Evolutionary conservation across 202 grass and related monocot genomes (phyloP).

Genomic region (Setaria italica): DNA sequence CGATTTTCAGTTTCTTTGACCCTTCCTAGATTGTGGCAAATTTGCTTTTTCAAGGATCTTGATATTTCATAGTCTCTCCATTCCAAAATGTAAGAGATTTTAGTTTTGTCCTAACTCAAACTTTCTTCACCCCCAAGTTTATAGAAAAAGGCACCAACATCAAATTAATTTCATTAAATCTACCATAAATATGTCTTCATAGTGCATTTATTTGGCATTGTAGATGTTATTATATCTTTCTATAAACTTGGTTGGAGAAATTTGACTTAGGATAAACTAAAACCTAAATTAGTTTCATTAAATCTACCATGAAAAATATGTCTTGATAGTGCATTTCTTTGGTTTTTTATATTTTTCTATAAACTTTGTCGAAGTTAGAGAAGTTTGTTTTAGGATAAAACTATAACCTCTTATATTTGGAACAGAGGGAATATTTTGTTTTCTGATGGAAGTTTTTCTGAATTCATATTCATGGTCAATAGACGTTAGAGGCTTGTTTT

Average conservation of each 20-base stretch:
- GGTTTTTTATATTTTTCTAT: not conserved
- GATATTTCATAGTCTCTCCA: not conserved
- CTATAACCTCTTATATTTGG: not conserved
- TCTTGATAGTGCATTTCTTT: not conserved
- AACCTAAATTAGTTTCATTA: not conserved
- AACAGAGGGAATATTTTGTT: not conserved
- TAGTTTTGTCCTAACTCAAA: not conserved
- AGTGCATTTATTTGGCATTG: too few species aligned
- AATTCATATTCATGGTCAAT: constrained; percentile 27
- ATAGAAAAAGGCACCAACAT: not conserved
- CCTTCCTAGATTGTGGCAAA: not conserved
- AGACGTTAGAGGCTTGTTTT: constrained; percentile 36
- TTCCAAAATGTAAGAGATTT: not conserved
- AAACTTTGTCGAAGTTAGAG: not conserved
- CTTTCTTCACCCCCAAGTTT: not conserved
- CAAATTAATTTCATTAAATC: not conserved
- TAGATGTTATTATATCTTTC: not conserved
- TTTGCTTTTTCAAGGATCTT: constrained; percentile 16
- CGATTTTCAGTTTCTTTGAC: not conserved
- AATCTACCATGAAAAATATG: too few species aligned
- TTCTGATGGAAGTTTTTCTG: constrained; percentile 6
- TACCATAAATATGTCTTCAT: not conserved
- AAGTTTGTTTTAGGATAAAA: not conserved
- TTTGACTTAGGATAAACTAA: not conserved
- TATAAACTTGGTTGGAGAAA: not conserved